phyloP scores from a whole-genome alignment of 2,329 filamentous ascomycete species.

The Arthrobotrys sphaeroides region DNA sequence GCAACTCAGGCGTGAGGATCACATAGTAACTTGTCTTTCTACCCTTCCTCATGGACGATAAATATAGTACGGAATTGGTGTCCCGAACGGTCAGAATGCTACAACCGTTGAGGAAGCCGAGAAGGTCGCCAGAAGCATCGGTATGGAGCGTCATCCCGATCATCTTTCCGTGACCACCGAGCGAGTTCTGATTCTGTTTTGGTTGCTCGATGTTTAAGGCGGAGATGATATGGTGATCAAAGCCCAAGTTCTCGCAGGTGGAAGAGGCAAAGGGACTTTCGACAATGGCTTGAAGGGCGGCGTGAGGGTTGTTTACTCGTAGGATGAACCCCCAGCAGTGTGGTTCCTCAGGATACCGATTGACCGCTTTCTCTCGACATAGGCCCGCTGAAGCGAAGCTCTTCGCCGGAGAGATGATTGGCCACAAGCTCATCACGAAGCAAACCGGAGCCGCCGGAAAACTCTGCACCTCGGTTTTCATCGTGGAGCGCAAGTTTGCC shows the following conservation, averaged over 20 bases:
- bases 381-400: conserved; percentile 91
- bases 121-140: conserved; percentile 86
- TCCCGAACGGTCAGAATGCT: conserved; percentile 89
- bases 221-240: conserved; percentile 99
- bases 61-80: conserved; percentile 88
- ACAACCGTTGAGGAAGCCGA: conserved; percentile 86
- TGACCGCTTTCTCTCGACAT: conserved; percentile 40
- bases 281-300: conserved; percentile 99
- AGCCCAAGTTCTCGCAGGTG: conserved; percentile 97
- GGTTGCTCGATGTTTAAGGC: conserved; percentile 52
- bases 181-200: conserved; percentile 43
- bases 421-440: conserved; percentile 99
- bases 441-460: conserved; percentile 94
- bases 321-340: conserved; percentile 60
- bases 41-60: neutral
- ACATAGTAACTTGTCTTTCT: conserved; percentile 30
- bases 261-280: conserved; percentile 96
- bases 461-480: conserved; percentile 97
- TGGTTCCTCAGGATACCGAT: neutral
- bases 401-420: conserved; percentile 99
- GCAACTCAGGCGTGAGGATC: neutral
- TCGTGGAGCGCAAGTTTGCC: conserved; percentile 99
- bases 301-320: conserved; percentile 98
- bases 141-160: conserved; percentile 63
- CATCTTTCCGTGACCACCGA: conserved; percentile 53